Percentiles rank a stretch among this genome's conserved stretches.
Conservation (phyloP, 805 yeast genomes). For the Hanseniaspora guilliermondii region DNA sequence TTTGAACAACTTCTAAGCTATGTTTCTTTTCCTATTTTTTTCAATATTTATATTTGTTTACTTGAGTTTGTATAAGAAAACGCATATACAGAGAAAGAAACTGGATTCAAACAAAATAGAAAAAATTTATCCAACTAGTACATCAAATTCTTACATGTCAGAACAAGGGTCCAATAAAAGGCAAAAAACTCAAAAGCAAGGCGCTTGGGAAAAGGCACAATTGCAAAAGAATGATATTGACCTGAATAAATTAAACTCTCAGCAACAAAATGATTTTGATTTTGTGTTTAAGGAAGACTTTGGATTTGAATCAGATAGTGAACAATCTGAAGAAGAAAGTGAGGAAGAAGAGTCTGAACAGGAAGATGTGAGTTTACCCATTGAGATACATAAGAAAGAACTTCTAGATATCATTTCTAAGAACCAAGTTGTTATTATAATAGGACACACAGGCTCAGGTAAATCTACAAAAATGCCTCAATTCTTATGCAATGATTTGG, state of each 20-base stretch:
- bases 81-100: background rate
- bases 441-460: conserved; percentile 89
- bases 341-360: conserved; percentile 24
- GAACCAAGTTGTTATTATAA: conserved; percentile 60
- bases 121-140: background rate
- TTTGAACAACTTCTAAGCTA: too few relatives aligned
- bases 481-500: conserved; percentile 68
- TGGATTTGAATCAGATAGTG: conserved; percentile 35
- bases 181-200: conserved; percentile 24
- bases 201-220: conserved; percentile 28
- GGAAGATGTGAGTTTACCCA: conserved; percentile 50
- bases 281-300: conserved; percentile 64
- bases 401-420: conserved; percentile 47
- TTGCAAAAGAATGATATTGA: conserved; percentile 20
- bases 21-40: too few relatives aligned
- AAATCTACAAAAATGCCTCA: conserved; percentile 91
- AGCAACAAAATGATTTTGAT: conserved; percentile 40
- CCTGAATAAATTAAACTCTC: conserved; percentile 1
- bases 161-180: background rate
- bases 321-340: conserved; percentile 26
- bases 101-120: background rate
- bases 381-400: conserved; percentile 47
- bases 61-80: too few relatives aligned
- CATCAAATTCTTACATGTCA: background rate
- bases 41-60: too few relatives aligned